Conservation (phyloP, 768 basidiomycete genomes). For the Imleria badia region DNA sequence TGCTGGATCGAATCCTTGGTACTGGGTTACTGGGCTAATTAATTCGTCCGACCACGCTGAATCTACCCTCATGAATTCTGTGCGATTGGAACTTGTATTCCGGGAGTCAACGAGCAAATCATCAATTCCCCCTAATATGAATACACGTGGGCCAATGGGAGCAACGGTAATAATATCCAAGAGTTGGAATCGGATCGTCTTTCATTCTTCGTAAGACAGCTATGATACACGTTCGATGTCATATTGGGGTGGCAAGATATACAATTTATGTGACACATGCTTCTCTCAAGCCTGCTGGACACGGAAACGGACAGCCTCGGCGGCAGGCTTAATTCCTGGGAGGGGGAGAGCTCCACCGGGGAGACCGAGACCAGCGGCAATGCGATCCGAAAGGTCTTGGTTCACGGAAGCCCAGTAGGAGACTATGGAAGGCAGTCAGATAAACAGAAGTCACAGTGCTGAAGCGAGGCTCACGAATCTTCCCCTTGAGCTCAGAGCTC, state of each 20-base stretch:
- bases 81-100: too few species aligned
- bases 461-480: conserved; percentile 55
- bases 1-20: background rate
- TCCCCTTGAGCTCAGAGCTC: conserved; percentile 55
- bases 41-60: too few species aligned
- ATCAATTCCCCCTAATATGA: too few species aligned
- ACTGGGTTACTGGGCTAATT: too few species aligned
- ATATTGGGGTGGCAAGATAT: background rate
- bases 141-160: too few species aligned
- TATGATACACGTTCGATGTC: conserved; percentile 7
- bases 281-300: conserved; percentile 4
- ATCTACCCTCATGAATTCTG: too few species aligned
- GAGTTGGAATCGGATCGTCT: background rate
- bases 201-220: background rate
- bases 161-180: too few species aligned
- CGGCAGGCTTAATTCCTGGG: conserved; percentile 52
- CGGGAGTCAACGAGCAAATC: too few species aligned
- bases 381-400: conserved; percentile 68
- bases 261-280: background rate
- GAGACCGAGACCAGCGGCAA: conserved; percentile 73
- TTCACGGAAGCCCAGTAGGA: conserved; percentile 80
- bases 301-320: conserved; percentile 56
- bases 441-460: background rate
- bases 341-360: conserved; percentile 55
- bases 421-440: conserved; percentile 40